A percentile compares a stretch with the other conserved stretches of the same genome.
phyloP scores from a whole-genome alignment of 2,329 filamentous ascomycete genomes.

The Fusarium agapanthi region DNA sequence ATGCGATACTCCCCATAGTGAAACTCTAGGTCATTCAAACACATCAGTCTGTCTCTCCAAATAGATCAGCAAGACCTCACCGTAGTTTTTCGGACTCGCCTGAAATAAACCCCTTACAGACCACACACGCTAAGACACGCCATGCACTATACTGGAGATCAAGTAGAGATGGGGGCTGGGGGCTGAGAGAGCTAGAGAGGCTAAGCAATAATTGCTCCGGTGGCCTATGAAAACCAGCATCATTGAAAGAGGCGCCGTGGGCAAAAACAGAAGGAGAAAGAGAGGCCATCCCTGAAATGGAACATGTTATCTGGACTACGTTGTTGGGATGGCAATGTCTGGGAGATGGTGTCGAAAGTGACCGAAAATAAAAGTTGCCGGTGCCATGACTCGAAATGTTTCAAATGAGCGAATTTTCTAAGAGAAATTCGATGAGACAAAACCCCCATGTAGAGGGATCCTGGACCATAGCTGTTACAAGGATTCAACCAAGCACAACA shows the following conservation, averaged over 20 bases:
- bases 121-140: slow-evolving; percentile 17
- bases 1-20: neutral
- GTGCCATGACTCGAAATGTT: slow-evolving; percentile 22
- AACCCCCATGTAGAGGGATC: neutral
- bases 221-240: slow-evolving; percentile 1
- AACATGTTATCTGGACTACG: neutral
- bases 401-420: slow-evolving; percentile 5
- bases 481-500: neutral
- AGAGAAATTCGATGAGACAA: neutral
- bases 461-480: neutral
- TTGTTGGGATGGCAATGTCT: neutral
- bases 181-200: slow-evolving; percentile 6
- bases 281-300: neutral
- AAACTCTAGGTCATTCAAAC: neutral
- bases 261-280: slow-evolving; percentile 14
- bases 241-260: neutral
- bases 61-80: neutral
- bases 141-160: slow-evolving; percentile 5
- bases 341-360: neutral
- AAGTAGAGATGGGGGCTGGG: slow-evolving; percentile 1
- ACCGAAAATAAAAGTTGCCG: neutral
- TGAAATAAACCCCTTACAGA: slow-evolving; percentile 1
- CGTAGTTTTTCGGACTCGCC: neutral
- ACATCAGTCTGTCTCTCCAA: neutral
- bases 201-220: slow-evolving; percentile 11